Base-by-base conservation (phyloP, 2,329 filamentous ascomycete species). In the Lecanoromycetidae sp. region DNA sequence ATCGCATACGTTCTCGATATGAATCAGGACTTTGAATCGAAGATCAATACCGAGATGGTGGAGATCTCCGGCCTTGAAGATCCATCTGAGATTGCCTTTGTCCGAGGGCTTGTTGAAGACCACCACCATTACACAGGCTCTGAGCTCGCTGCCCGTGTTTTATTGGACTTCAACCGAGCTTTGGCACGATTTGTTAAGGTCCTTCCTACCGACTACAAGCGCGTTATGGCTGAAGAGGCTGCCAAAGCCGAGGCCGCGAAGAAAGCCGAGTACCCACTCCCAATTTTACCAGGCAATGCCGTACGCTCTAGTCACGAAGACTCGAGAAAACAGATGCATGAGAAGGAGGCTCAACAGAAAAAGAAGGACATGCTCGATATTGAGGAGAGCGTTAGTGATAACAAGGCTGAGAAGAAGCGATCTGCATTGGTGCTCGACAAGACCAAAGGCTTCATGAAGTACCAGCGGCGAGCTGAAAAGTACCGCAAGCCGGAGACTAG, bases 111-210 rank as follows among this genome's bases (percentile, higher is more conserved):
- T 56, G 86, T 96, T 47, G 90, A 96, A 70, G 90, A 96, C 57
- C 90, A 96, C 61, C 87, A 95, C 67, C 90, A 95, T 67, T 95
- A 94, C 74, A 96, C 90, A 49, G 90, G 90, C 51, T 95, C 90
- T 12, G 90, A 95, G 71, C 77, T 94, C 46, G 90, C 90, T 26
- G 88, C 88, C 51, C 85, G 90, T 53, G 86, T 95, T 55, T 73
- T 96, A 8, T 76, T 94, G n/a, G 90, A 96, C 71, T 96, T 95
- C 71, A 93, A 81, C 65, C 82, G 87, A 56, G 88, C 88, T 35
- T 77, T 95, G 44, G 82, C 82, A 49, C 84, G 87, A 57, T 94
- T 96, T 60, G 75, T 95, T 69, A 95, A 94, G 74, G 82, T 95
- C 44, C 73, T 96, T 50, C 90, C 90, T 3, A 84, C 85, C 20